Evolutionary conservation across 148 eudicot species (phyloP), one percentile per base, ranked within the genome.

Genomic region (Dianthus caryophyllus): DNA sequence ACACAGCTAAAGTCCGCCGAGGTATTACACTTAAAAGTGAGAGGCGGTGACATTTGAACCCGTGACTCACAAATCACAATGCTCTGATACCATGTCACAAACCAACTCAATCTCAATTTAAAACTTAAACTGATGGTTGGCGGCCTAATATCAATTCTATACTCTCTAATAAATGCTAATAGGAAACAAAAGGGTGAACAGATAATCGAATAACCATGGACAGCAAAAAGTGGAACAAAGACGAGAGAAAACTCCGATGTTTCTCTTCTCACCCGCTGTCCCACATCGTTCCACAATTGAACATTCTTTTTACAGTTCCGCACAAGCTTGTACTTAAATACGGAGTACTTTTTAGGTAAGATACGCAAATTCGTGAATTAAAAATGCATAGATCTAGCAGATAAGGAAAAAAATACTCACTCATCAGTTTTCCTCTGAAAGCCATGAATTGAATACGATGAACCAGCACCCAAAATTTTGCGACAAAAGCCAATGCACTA

Each of bases 371-470:
- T 54, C 67, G 70, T 24, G 49, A 65, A 44, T 27, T 27, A 18
- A 57, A 31, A 52, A 58, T 50, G 16, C 22, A 41, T n/a, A 58
- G 44, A 73, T 16, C 13, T 11, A 25, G 3, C n/a, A 53, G 36
- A 66, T 54, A 21, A 57, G 33, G 69, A 68, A 43, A 11, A 55
- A 68, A 78, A 48, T 76, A 88, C 99, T 94, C 80, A 94, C 99
- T 94, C 99, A 20, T 94, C 97, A 49, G 71, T 82, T 80, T 87
- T 94, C 79, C 96, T 94, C 97, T 94, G 80, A 65, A 78, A 67
- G 41, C 53, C 55, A 30, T 12, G 30, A 54, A 67, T 46, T 29
- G 61, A 49, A 60, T 33, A 70, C 54, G 62, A 69, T 29, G 58
- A 54, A 46, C 36, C 44, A 51, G 50, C 66, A 77, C 69, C 77